Percentiles rank a stretch among this genome's conserved stretches.
These are phyloP conservation scores for Penicillium olsonii DNA, from an alignment of 2,329 filamentous ascomycete species.

Conservation along the genomic window DNA sequence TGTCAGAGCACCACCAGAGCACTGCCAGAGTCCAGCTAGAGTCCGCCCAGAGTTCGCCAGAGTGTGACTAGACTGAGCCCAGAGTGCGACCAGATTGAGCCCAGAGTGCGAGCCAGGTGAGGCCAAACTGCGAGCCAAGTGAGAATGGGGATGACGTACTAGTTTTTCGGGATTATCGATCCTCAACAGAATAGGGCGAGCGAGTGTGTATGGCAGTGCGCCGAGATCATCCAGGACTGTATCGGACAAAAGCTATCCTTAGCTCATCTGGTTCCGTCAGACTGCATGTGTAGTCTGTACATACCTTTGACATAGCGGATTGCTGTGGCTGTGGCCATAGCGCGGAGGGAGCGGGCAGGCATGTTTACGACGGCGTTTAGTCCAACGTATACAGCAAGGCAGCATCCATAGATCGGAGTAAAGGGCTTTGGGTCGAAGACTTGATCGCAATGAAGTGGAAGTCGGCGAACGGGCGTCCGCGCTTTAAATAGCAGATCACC, in stretches of 20 bases:
- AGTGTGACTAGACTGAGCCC: too few species aligned
- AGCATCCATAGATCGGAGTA: conserved; percentile 24
- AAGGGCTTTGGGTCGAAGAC: neutral
- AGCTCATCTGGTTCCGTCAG: neutral
- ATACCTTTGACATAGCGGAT: conserved; percentile 41
- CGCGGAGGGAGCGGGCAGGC: conserved; percentile 37
- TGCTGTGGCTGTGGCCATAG: conserved; percentile 38
- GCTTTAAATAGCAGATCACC: neutral
- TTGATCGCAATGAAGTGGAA: neutral
- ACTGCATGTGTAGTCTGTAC: conserved; percentile 10
- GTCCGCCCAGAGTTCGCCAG: too few species aligned
- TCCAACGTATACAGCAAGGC: conserved; percentile 1
- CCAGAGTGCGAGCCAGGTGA: neutral
- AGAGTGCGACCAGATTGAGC: neutral
- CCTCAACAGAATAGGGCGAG: conserved; percentile 68
- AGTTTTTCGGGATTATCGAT: conserved; percentile 75
- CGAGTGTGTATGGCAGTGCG: conserved; percentile 66
- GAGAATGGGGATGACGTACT: conserved; percentile 40
- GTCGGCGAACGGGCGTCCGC: neutral
- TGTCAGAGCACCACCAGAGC: too few species aligned
- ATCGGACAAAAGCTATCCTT: conserved; percentile 2
- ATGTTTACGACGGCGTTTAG: conserved; percentile 24
- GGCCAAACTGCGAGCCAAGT: neutral
- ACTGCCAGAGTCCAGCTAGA: too few species aligned
- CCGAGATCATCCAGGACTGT: conserved; percentile 69